phyloP scores from a whole-genome alignment of 75 land plant species.

The Cupressus sempervirens region DNA sequence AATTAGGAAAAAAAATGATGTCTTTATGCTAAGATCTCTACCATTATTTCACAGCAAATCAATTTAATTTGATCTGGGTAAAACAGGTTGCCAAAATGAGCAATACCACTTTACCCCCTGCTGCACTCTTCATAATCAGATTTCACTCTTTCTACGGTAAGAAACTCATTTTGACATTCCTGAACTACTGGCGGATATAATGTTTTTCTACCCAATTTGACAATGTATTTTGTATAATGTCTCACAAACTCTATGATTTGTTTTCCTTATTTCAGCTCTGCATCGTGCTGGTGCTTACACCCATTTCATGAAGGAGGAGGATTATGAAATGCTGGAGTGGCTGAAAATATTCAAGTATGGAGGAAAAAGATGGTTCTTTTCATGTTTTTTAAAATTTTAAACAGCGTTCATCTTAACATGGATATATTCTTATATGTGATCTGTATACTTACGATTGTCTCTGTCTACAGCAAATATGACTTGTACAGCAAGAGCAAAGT shows the following conservation, averaged over 20 bases:
- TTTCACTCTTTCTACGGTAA: conserved; percentile 85
- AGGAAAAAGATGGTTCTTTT: background rate
- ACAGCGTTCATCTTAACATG: background rate
- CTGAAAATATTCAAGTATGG: conserved; percentile 69
- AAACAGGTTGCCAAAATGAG: conserved; percentile 68
- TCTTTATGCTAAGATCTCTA: background rate
- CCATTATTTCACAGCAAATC: background rate
- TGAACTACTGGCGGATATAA: no score
- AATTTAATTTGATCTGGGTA: background rate
- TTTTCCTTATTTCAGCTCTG: conserved; percentile 42
- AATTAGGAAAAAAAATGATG: no score
- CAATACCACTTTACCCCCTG: conserved; percentile 66
- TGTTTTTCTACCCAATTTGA: no score
- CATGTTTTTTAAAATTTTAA: background rate
- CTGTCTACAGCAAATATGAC: conserved; percentile 65
- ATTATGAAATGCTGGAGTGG: conserved; percentile 67
- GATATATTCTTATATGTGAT: no score
- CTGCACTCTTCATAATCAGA: conserved; percentile 68
- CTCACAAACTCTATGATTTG: background rate
- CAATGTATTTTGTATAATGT: no score
- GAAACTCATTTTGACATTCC: background rate
- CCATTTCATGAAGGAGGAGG: conserved; percentile 67
- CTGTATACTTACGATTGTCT: no score
- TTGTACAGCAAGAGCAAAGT: conserved; percentile 88
- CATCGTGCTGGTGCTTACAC: conserved; percentile 62